Percentiles rank a stretch among this genome's conserved stretches.
These are phyloP conservation scores for Daldinia bambusicola DNA, from an alignment of 495 filamentous ascomycete genomes.

Conservation along the genomic window DNA sequence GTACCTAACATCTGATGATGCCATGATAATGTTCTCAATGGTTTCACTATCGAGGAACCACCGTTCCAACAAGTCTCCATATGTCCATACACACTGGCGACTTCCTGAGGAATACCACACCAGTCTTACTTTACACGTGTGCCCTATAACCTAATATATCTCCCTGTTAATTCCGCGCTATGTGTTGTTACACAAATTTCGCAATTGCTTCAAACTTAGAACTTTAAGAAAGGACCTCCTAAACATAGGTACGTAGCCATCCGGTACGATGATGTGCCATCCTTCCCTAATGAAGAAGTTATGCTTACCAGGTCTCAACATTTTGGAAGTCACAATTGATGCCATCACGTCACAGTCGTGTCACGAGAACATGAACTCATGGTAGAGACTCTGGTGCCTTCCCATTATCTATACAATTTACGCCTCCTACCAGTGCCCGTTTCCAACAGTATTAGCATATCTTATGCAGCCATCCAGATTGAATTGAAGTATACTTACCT, in stretches of 20 bases:
- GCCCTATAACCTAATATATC: background rate
- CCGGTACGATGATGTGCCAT: background rate
- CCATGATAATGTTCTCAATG: background rate
- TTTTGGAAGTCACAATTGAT: background rate
- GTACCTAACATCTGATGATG: background rate
- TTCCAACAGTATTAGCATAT: background rate
- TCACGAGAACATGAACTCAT: constrained; percentile 20
- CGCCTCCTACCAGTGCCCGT: background rate
- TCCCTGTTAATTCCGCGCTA: background rate
- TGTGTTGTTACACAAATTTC: background rate
- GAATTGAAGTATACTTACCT: background rate
- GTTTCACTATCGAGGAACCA: background rate
- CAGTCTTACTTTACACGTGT: background rate
- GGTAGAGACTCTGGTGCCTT: constrained; percentile 7
- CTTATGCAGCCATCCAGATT: background rate
- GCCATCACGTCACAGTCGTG: constrained; percentile 24
- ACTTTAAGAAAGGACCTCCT: background rate
- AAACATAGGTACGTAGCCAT: background rate
- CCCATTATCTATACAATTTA: constrained; percentile 1
- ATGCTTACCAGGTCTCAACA: background rate
- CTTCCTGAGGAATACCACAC: background rate
- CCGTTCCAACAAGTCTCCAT: background rate
- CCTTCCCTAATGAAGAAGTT: background rate
- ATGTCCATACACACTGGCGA: background rate
- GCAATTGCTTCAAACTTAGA: background rate